Conservation (phyloP, 164 flowering plant genomes). For the Chimonanthus salicifolius region DNA sequence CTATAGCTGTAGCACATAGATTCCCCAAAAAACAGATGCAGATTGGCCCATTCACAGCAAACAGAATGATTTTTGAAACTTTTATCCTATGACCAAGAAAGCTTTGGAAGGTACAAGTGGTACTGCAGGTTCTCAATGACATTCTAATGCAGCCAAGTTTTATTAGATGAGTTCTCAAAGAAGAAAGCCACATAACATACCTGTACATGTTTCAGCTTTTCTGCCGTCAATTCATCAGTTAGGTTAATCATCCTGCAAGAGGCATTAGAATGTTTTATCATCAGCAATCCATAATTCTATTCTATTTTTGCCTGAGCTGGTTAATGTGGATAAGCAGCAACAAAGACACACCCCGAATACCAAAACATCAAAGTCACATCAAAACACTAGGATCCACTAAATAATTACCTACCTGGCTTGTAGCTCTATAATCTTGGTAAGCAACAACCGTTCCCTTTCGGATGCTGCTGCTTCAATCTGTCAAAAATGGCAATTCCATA, state of each 20-base stretch:
- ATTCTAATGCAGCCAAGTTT: too few species aligned
- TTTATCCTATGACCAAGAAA: too few species aligned
- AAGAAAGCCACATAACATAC: conserved; percentile 31
- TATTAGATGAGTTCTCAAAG: background rate
- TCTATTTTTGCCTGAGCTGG: background rate
- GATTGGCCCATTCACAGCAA: too few species aligned
- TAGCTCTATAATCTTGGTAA: conserved; percentile 54
- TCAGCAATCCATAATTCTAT: background rate
- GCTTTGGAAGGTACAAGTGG: too few species aligned
- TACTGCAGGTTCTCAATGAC: too few species aligned
- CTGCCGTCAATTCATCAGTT: conserved; percentile 64
- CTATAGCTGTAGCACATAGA: too few species aligned
- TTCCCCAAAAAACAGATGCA: too few species aligned
- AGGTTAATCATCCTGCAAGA: conserved; percentile 61
- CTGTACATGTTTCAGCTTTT: conserved; percentile 49
- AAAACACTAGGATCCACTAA: background rate
- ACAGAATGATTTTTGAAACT: too few species aligned
- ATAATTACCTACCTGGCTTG: conserved; percentile 49
- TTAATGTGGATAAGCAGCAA: conserved; percentile 2
- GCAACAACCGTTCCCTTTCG: conserved; percentile 67
- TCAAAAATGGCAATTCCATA: conserved; percentile 7
- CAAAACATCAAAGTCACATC: background rate
- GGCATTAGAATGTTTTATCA: background rate
- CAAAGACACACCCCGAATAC: background rate
- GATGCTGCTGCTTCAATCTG: conserved; percentile 59